Conservation (phyloP, 148 eudicot genomes). For the Camellia japonica region DNA sequence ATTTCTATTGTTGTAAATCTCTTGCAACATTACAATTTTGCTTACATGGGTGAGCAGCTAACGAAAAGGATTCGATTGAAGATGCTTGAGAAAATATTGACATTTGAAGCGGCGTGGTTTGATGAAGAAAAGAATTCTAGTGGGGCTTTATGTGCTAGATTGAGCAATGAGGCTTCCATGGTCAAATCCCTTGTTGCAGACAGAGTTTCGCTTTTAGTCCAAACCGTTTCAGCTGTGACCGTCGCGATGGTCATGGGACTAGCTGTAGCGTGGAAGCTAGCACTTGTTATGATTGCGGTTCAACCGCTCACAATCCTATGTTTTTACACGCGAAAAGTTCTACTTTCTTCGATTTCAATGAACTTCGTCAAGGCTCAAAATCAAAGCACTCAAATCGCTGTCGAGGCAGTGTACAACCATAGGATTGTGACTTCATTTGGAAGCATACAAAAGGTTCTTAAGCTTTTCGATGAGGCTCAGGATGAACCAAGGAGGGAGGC, state of each 20-base stretch:
- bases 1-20: conserved; percentile 61
- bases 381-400: conserved; percentile 78
- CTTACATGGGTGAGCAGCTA: conserved; percentile 75
- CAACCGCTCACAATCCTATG: conserved; percentile 88
- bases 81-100: conserved; percentile 69
- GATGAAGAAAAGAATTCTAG: conserved; percentile 81
- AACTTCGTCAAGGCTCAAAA: conserved; percentile 67
- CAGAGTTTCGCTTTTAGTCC: conserved; percentile 66
- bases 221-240: conserved; percentile 66
- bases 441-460: conserved; percentile 53
- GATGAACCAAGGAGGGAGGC: conserved; percentile 77
- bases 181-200: conserved; percentile 89
- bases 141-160: conserved; percentile 65
- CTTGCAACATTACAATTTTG: conserved; percentile 68
- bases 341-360: conserved; percentile 56
- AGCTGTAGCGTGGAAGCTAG: conserved; percentile 84
- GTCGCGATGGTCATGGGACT: conserved; percentile 78
- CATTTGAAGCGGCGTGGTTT: conserved; percentile 87
- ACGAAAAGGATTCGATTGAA: conserved; percentile 67
- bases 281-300: conserved; percentile 85
- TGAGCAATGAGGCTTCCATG: conserved; percentile 72
- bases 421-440: conserved; percentile 81
- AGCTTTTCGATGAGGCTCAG: conserved; percentile 77
- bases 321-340: conserved; percentile 71
- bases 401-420: conserved; percentile 87